These are phyloP conservation scores for Lithocarpus polystachyus DNA, from an alignment of 306 rosid genomes.

Conservation along the genomic window DNA sequence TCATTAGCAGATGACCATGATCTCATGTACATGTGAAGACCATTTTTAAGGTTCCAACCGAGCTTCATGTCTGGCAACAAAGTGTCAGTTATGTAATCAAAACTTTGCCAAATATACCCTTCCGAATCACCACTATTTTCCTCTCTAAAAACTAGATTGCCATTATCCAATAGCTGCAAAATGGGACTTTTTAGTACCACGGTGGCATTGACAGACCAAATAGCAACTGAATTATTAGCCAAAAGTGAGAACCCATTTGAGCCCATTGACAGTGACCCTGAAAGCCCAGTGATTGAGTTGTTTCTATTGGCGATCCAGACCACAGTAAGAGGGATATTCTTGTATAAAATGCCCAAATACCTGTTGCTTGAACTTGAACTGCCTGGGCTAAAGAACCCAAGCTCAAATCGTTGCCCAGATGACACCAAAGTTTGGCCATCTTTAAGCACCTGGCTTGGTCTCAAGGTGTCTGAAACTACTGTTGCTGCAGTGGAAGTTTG, in stretches of 20 bases:
- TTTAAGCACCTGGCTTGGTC: not conserved
- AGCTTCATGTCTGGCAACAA: constrained; percentile 32
- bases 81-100: constrained; percentile 17
- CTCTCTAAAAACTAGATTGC: constrained; percentile 18
- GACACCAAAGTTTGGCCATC: constrained; percentile 30
- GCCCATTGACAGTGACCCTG: constrained; percentile 1
- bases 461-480: constrained; percentile 15
- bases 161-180: constrained; percentile 15
- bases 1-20: constrained; percentile 5
- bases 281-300: not conserved
- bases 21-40: constrained; percentile 4
- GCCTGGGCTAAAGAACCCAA: constrained; percentile 17
- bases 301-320: constrained; percentile 34
- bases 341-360: constrained; percentile 28
- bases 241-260: constrained; percentile 12
- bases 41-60: constrained; percentile 23
- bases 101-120: constrained; percentile 26
- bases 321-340: constrained; percentile 20
- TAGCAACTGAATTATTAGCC: not conserved
- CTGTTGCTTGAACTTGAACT: constrained; percentile 9
- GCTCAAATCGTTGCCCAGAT: constrained; percentile 19
- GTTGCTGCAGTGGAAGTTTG: constrained; percentile 4
- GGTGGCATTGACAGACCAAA: constrained; percentile 13
- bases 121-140: not conserved
- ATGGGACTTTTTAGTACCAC: not conserved